Conservation (phyloP, 192 early-diverging fungal species). For the Allomyces arbusculus region DNA sequence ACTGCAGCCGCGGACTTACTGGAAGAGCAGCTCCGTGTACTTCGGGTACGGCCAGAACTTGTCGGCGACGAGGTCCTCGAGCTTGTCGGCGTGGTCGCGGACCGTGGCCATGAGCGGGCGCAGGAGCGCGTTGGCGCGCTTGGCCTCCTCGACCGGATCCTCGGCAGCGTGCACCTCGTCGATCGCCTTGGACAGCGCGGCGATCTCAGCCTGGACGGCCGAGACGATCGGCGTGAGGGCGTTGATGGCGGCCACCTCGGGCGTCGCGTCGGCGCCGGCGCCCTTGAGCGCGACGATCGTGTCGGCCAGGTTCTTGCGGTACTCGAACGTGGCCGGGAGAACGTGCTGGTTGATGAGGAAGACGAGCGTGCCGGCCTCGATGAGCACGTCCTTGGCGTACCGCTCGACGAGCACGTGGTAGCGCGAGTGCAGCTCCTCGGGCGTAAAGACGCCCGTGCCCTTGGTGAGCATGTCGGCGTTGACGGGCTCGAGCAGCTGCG, state of each 20-base stretch:
- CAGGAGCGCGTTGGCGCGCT: conserved; percentile 34
- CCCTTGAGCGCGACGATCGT: conserved; percentile 50
- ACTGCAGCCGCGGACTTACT: neutral
- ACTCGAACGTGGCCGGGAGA: conserved; percentile 68
- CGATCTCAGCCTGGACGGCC: conserved; percentile 29
- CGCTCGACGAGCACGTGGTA: conserved; percentile 93
- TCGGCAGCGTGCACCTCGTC: conserved; percentile 35
- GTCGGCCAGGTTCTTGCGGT: conserved; percentile 75
- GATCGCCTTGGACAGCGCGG: conserved; percentile 31
- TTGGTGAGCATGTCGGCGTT: conserved; percentile 58
- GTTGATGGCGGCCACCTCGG: conserved; percentile 53
- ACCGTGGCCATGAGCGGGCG: conserved; percentile 49
- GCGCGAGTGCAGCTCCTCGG: conserved; percentile 70
- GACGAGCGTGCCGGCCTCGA: conserved; percentile 78
- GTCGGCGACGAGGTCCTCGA: conserved; percentile 70
- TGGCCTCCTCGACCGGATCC: conserved; percentile 35
- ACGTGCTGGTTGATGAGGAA: conserved; percentile 65
- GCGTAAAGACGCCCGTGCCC: conserved; percentile 63
- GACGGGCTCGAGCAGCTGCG: conserved; percentile 44
- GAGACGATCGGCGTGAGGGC: conserved; percentile 38
- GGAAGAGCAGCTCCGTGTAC: conserved; percentile 77
- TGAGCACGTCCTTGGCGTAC: conserved; percentile 87
- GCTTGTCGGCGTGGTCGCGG: conserved; percentile 42
- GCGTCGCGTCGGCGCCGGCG: conserved; percentile 25
- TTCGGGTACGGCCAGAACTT: conserved; percentile 94